Percentiles rank a stretch among this genome's conserved stretches.
Evolutionary conservation across 2,329 filamentous ascomycete species (phyloP).

Genomic region (Cordyceps fumosorosea): DNA sequence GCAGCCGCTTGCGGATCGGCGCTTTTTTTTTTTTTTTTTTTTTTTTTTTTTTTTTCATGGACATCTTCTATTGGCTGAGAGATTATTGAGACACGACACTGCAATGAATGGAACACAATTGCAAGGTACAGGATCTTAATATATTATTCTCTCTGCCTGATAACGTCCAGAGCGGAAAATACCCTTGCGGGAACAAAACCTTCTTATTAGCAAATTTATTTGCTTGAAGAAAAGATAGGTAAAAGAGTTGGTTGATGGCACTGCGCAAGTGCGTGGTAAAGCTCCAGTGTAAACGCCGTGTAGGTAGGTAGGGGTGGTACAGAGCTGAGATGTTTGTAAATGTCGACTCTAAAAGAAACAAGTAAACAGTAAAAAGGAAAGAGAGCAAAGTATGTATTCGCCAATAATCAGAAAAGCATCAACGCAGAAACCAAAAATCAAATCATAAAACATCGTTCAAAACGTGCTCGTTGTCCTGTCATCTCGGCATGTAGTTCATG

Average conservation of each 20-base stretch:
- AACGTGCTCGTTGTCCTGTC: neutral
- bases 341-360: neutral
- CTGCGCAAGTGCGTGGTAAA: neutral
- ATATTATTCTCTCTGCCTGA: neutral
- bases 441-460: neutral
- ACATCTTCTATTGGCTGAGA: neutral
- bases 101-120: neutral
- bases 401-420: neutral
- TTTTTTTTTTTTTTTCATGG: neutral
- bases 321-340: constrained; percentile 3
- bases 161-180: neutral
- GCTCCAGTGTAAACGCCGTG: constrained; percentile 1
- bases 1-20: neutral
- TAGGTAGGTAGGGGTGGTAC: neutral
- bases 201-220: neutral
- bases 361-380: neutral
- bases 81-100: neutral
- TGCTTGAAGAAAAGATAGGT: neutral
- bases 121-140: neutral
- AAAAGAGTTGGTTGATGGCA: neutral
- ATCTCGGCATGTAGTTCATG: neutral
- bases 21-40: neutral
- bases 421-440: neutral
- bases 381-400: neutral
- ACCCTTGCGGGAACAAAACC: neutral